Evolutionary conservation across 2,329 filamentous ascomycete species (phyloP).

Genomic region (Cercospora citrullina): DNA sequence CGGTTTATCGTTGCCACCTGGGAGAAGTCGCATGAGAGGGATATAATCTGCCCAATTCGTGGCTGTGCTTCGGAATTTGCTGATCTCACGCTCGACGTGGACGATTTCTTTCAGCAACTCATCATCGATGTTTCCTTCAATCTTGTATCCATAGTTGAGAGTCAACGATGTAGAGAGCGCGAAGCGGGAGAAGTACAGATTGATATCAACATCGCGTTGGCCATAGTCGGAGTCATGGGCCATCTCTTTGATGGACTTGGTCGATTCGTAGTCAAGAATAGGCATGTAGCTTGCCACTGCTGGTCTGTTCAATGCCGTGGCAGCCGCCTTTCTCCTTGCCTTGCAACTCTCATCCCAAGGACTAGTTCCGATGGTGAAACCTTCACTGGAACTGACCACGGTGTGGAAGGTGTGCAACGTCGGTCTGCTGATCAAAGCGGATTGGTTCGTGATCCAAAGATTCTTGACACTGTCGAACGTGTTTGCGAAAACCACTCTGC

Average conservation of each 20-base stretch:
- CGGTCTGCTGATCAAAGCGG: slow-evolving; percentile 73
- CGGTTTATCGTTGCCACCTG: slow-evolving; percentile 63
- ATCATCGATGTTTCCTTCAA: slow-evolving; percentile 68
- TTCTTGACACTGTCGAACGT: slow-evolving; percentile 71
- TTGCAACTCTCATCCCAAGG: slow-evolving; percentile 84
- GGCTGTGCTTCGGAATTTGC: slow-evolving; percentile 73
- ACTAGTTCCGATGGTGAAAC: slow-evolving; percentile 79
- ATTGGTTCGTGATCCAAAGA: slow-evolving; percentile 78
- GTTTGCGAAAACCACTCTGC: slow-evolving; percentile 76
- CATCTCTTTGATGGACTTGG: slow-evolving; percentile 70
- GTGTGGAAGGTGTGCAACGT: slow-evolving; percentile 80
- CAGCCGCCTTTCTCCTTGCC: slow-evolving; percentile 71
- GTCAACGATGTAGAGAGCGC: slow-evolving; percentile 76
- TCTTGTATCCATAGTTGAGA: slow-evolving; percentile 76
- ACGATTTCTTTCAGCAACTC: slow-evolving; percentile 71
- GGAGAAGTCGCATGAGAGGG: slow-evolving; percentile 67
- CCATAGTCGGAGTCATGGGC: slow-evolving; percentile 64
- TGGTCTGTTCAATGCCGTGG: slow-evolving; percentile 74
- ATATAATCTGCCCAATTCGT: slow-evolving; percentile 82
- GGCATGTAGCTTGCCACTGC: slow-evolving; percentile 78
- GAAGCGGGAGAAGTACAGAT: slow-evolving; percentile 71
- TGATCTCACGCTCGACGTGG: slow-evolving; percentile 72
- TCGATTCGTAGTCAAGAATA: slow-evolving; percentile 75
- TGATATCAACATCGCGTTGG: slow-evolving; percentile 65
- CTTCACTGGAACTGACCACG: slow-evolving; percentile 73